Base-by-base conservation (phyloP, 306 rosid species). In the Casuarina equisetifolia region DNA sequence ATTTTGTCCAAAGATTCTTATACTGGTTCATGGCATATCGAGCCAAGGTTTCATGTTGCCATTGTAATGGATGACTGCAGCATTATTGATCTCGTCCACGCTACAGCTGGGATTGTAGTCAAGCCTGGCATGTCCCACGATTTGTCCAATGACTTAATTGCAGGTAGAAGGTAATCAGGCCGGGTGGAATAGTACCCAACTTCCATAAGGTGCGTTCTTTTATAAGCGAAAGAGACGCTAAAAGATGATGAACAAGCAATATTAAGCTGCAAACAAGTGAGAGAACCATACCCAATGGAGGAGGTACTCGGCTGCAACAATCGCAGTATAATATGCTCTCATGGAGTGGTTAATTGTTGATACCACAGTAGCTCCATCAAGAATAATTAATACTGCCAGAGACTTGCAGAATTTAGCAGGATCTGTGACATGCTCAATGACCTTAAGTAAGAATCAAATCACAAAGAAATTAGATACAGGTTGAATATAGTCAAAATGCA, bases 41-140 rank as follows among this genome's bases (percentile, higher is more conserved):
- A 96, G 97, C 99, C 99, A 96, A 43, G 99, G 99, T 80, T 96
- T 96, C 99, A 92, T 96, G 88, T 90, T 86, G 77, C 99, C 99
- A 7, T 88, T 96, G 91, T 96, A 96, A 85, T 92, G 99, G 79
- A 96, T 92, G 82, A 96, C 96, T 10, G 98, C 97, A 52, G 99
- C 98, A 17, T 93, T 90, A 83, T 78, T 96, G 88, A 96, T 96
- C 83, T 88, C 97, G 53, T 90, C 98, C 98, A 92, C 83, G 91
- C 99, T 92, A 67, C 92, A 91, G 76, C 99, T 90, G 64, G 99
- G 99, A 83, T 96, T 96, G 89, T 91, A 96, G 50, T 98, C 98
- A 63, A 96, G 42, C 98, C 99, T n/a, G 87, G 99, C 51, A 96
- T 98, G 45, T 96, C 98, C 99, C 99, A 96, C 51, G 98, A 91